A percentile compares a stretch with the other conserved stretches of the same genome.
phyloP scores from a whole-genome alignment of 2,329 filamentous ascomycete genomes.

The Chrysoporthe austroafricana region DNA sequence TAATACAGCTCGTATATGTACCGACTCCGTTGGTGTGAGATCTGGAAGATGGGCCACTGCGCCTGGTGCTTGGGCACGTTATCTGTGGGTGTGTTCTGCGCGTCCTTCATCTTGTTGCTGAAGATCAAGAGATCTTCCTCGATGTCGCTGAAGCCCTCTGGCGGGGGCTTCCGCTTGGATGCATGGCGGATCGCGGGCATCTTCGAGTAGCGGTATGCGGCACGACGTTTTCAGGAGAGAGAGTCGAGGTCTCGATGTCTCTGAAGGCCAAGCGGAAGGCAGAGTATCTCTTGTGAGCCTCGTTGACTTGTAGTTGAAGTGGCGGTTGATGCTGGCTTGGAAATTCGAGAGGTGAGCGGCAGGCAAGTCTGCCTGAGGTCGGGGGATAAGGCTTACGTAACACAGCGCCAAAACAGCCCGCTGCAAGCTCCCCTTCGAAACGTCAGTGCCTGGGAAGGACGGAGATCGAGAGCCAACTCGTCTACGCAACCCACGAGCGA shows the following conservation, averaged over 20 bases:
- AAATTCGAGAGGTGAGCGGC: constrained; percentile 11
- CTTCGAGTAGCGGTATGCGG: constrained; percentile 26
- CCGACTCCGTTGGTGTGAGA: constrained; percentile 85
- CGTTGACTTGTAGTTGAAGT: not conserved
- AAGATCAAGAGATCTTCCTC: constrained; percentile 86
- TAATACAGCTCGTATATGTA: constrained; percentile 99
- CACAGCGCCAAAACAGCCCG: constrained; percentile 13
- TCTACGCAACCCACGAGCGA: constrained; percentile 39
- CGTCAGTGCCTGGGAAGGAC: constrained; percentile 28
- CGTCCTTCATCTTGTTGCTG: constrained; percentile 91
- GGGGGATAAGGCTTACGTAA: constrained; percentile 5
- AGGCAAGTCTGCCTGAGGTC: not conserved
- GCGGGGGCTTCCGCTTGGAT: constrained; percentile 79
- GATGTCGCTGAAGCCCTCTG: constrained; percentile 85
- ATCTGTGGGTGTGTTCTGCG: constrained; percentile 84
- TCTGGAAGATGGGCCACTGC: constrained; percentile 97
- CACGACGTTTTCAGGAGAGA: not conserved
- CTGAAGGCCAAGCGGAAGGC: not conserved
- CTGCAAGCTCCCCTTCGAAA: constrained; percentile 21
- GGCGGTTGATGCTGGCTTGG: constrained; percentile 8
- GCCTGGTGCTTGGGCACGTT: constrained; percentile 85
- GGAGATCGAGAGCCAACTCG: constrained; percentile 36
- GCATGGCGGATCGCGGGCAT: constrained; percentile 81
- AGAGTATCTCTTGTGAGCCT: not conserved
- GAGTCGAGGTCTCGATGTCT: not conserved